Evolutionary conservation across 306 rosid species (phyloP).

Genomic region (Lotus japonicus): DNA sequence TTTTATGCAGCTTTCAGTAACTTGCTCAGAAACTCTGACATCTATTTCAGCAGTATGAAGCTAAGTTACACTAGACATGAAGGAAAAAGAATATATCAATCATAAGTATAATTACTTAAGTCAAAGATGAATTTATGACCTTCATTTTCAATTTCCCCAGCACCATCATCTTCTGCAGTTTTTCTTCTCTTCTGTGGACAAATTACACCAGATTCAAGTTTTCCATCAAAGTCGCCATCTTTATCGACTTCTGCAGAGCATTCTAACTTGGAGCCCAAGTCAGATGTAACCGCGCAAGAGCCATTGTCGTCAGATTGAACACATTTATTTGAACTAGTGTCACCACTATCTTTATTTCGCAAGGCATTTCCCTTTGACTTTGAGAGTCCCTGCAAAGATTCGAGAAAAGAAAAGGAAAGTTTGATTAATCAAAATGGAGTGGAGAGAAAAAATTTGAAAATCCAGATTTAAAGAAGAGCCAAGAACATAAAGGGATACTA

Average conservation of each 20-base stretch:
- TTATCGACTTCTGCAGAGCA: constrained; percentile 29
- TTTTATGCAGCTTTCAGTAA: constrained; percentile 24
- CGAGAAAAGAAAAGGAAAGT: background rate
- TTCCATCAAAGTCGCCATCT: constrained; percentile 29
- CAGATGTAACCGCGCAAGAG: constrained; percentile 25
- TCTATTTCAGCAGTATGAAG: constrained; percentile 32
- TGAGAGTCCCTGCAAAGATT: background rate
- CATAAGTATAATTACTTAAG: background rate
- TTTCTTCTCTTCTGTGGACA: constrained; percentile 62
- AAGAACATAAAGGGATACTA: background rate
- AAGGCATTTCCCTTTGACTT: constrained; percentile 34
- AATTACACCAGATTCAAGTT: constrained; percentile 32
- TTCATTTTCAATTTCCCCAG: constrained; percentile 37
- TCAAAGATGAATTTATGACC: constrained; percentile 33
- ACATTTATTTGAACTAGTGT: constrained; percentile 25
- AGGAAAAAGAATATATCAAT: constrained; percentile 3
- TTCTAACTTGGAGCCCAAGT: constrained; percentile 42
- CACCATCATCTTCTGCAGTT: constrained; percentile 32
- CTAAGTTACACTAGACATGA: constrained; percentile 10
- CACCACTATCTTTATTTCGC: constrained; percentile 35
- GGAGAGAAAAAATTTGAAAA: background rate
- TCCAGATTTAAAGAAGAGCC: background rate
- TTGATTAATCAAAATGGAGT: constrained; percentile 6
- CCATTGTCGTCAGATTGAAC: constrained; percentile 42
- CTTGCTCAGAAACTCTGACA: constrained; percentile 26